Base-by-base conservation (phyloP, 164 flowering plant genomes). In the Echeveria elegans region DNA sequence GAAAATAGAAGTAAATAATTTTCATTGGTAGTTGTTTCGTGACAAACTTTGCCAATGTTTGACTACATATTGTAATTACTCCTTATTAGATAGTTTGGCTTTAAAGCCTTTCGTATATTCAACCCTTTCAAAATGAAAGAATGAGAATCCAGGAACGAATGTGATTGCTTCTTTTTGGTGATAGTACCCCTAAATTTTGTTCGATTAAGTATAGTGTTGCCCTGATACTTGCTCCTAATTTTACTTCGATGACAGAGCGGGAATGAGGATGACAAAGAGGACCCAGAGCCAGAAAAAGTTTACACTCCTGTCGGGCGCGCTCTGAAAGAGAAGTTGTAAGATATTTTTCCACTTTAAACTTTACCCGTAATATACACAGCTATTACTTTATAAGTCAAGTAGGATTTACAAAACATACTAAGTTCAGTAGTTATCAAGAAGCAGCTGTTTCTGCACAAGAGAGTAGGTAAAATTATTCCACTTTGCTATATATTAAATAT, bases 261-360 rank as follows among this genome's bases (percentile, higher is more conserved):
- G 65, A 85, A 80, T 61, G 95, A 85, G 61, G 97, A 83, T 72
- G 96, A 86, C 58, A 74, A 74, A 11, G 83, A 75, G 67, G 97
- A 88, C 70, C 81, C 77, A 43, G 96, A 83, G 77, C 89, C 84
- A 9, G 83, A 77, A 79, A 79, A 82, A 11, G 97, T 86, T 66
- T 95, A 95, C 70, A 88, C 98, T 36, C 83, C 94, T 32, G 96
- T 97, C 15, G 99, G 99, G 58, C 82, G 91, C 68, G 97, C 96
- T 66, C 72, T 88, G 18, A 95, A 92, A 78, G 84, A 60, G 31
- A 95, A 90, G 67, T 95, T 67, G 99, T 95, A 79, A 84, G 99
- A 83, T 50, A 28, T 6, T 28, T 56, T 5, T 7, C 32, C 31
- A 14, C 61, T 29, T 26, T 56, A 28, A 56, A 18, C 16, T 26